Percentiles rank a stretch among this genome's conserved stretches.
Conservation (phyloP, 148 eudicot genomes). For the Oxyria digyna region DNA sequence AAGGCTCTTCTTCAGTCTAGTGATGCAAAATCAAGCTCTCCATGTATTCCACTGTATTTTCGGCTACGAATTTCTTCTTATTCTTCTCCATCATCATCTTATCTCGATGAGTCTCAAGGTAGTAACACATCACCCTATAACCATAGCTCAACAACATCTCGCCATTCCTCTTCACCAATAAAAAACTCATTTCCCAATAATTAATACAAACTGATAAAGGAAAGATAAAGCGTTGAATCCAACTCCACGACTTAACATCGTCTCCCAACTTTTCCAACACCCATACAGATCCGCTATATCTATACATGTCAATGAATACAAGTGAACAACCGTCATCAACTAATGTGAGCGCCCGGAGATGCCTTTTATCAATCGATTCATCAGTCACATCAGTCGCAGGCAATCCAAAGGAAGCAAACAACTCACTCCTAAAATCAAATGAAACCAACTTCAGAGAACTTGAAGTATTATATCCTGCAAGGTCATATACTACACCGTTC, state of each 20-base stretch:
- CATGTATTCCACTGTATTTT: neutral
- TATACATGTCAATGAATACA: neutral
- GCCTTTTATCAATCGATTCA: no score
- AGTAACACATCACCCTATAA: neutral
- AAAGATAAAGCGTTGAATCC: neutral
- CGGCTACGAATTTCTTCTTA: neutral
- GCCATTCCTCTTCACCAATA: neutral
- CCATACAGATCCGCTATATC: neutral
- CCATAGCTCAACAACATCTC: neutral
- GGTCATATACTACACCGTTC: no score
- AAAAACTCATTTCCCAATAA: neutral
- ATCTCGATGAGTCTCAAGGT: neutral
- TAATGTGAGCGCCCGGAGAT: neutral
- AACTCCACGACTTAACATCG: no score
- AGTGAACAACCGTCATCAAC: neutral
- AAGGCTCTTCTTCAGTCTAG: no score
- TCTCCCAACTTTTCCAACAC: neutral
- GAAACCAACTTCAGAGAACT: no score
- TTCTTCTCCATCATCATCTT: neutral
- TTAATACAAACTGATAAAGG: neutral
- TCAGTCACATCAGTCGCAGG: no score
- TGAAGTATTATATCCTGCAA: no score
- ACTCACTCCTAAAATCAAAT: no score
- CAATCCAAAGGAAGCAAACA: no score
- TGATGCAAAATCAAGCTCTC: neutral